Base-by-base conservation (phyloP, 169 alveolate species). In the Perkinsus chesapeaki region DNA sequence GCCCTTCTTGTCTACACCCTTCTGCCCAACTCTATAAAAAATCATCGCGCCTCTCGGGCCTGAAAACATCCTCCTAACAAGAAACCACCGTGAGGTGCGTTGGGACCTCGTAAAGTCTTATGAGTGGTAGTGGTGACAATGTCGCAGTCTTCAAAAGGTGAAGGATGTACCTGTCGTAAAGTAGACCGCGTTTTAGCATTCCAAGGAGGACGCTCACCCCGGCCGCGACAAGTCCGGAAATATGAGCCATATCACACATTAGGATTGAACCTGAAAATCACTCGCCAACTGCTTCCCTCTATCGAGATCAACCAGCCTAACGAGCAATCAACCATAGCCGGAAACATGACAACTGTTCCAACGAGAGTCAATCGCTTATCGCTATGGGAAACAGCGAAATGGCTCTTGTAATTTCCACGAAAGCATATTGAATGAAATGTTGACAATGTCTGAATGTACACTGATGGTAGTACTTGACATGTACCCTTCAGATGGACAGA, bases 111-210 rank as follows among this genome's bases (percentile, higher is more conserved):
- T 92, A 96, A 92, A 37, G 96, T 90, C 93, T 96, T 96, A 96
- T 99, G 99, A 12, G 99, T 99, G 31, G 99, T 99, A 47, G 98
- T 97, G 34, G 99, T 98, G 48, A 99, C 99, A n/a, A 99, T 98
- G 94, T 99, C 97, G 37, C 97, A 95, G 82, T 94, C 92, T 39
- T 73, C 94, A 72, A 97, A 97, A 31, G 99, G 99, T 23, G 98
- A 96, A 3, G 98, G 98, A 91, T 27, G 34, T n/a, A 73, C 91
- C 34, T 73, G 31, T 31, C 93, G 27, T 36, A 9, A 0, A 12
- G 3, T 38, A 27, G 9, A 7, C 39, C 91, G 9, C 91, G 19
- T 34, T 73, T 34, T 9, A 12, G 9, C 5, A n/a, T 34, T 19
- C 91, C 34, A 27, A 19, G 38, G 27, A 27, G 3, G 38, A 9